A percentile compares a stretch with the other conserved stretches of the same genome.
Evolutionary conservation across 345 rosid genomes (phyloP).

Genomic region (Schrenkiella parvula): DNA sequence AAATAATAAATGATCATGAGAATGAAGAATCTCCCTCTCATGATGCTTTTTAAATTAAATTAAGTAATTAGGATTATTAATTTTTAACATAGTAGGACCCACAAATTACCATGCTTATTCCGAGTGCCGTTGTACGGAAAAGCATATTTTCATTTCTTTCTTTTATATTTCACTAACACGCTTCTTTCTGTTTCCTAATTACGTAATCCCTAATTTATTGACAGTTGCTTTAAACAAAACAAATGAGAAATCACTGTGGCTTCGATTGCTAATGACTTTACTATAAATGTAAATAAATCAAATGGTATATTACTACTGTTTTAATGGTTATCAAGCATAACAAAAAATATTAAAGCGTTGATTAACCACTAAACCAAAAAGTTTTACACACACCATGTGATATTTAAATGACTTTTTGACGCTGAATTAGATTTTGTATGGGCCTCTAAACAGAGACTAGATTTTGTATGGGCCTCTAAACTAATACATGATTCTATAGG

Average conservation of each 20-base stretch:
- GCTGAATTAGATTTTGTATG: too few relatives aligned
- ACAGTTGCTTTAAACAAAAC: neutral
- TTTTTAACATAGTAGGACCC: constrained; percentile 15
- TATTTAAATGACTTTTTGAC: too few relatives aligned
- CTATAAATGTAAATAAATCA: too few relatives aligned
- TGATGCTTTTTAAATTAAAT: neutral
- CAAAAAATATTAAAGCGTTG: too few relatives aligned
- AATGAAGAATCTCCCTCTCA: constrained; percentile 26
- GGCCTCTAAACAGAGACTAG: too few relatives aligned
- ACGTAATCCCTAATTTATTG: neutral
- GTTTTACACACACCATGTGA: too few relatives aligned
- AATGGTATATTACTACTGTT: too few relatives aligned
- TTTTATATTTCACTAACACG: neutral
- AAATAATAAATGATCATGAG: neutral
- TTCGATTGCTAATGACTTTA: too few relatives aligned
- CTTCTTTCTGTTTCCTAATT: neutral
- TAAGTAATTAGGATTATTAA: neutral
- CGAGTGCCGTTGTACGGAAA: constrained; percentile 1
- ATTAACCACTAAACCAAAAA: too few relatives aligned
- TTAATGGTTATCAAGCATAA: too few relatives aligned
- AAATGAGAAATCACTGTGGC: neutral
- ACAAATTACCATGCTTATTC: constrained; percentile 11
- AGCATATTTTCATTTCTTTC: too few relatives aligned
- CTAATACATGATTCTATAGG: neutral
- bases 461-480: neutral